Conservation (phyloP, 768 basidiomycete genomes). For the Rossbeevera mucosa region DNA sequence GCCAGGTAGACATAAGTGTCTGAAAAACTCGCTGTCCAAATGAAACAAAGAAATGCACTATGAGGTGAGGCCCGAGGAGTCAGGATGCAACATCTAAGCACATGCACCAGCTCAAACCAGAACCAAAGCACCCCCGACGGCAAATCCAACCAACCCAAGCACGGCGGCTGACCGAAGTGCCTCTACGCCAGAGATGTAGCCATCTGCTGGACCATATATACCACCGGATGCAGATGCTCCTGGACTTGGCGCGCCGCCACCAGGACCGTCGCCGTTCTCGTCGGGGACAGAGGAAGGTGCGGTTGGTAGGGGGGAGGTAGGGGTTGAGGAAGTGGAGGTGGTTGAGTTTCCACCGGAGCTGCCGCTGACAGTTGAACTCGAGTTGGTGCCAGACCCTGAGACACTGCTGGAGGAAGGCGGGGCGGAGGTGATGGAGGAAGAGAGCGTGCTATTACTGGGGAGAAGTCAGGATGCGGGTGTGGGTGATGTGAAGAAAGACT, state of each 20-base stretch:
- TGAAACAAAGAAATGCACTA: constrained; percentile 12
- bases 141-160: constrained; percentile 41
- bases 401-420: constrained; percentile 22
- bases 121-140: constrained; percentile 46
- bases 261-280: constrained; percentile 41
- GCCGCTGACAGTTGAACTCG: constrained; percentile 16
- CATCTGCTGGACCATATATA: constrained; percentile 62
- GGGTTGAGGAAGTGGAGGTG: constrained; percentile 15
- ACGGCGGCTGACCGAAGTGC: constrained; percentile 44
- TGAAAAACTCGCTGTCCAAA: constrained; percentile 20
- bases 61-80: constrained; percentile 5
- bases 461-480: constrained; percentile 38
- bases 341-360: constrained; percentile 29
- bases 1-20: constrained; percentile 18
- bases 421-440: constrained; percentile 47
- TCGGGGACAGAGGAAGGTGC: constrained; percentile 53
- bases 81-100: constrained; percentile 5
- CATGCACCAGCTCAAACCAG: constrained; percentile 33
- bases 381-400: constrained; percentile 22
- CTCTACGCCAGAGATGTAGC: constrained; percentile 56
- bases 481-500: constrained; percentile 19
- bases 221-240: constrained; percentile 44
- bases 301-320: constrained; percentile 39
- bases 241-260: constrained; percentile 51
- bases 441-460: constrained; percentile 36